Evolutionary conservation across 164 flowering plant species (phyloP).

Genomic region (Cinnamomum chago): DNA sequence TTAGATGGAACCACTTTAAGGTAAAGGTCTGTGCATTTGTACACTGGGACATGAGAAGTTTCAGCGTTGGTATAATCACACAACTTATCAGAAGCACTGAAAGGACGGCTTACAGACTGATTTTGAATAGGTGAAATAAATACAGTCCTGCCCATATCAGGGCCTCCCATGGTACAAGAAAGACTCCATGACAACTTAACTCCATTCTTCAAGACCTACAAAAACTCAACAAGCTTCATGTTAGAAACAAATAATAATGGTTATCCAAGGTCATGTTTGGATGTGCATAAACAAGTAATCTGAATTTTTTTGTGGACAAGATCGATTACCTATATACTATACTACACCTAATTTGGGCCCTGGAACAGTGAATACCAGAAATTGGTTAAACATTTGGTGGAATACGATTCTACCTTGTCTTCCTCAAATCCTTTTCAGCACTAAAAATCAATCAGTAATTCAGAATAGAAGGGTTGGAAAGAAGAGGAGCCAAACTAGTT

Average conservation of each 20-base stretch:
- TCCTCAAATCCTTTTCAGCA: neutral
- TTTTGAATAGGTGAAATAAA: constrained; percentile 51
- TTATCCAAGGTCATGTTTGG: no score
- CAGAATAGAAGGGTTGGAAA: neutral
- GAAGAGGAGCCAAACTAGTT: no score
- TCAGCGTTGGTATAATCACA: constrained; percentile 1
- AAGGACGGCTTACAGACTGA: constrained; percentile 15
- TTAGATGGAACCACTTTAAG: constrained; percentile 40
- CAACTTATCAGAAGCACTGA: constrained; percentile 21
- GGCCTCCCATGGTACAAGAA: constrained; percentile 63
- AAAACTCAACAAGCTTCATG: neutral
- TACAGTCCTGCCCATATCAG: constrained; percentile 47
- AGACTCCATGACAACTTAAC: constrained; percentile 67
- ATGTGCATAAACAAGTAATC: no score
- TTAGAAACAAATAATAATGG: no score
- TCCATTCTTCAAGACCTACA: constrained; percentile 63
- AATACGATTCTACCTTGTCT: no score
- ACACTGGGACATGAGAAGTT: constrained; percentile 21
- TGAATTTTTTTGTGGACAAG: no score
- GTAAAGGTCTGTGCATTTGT: constrained; percentile 51
- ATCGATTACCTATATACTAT: no score
- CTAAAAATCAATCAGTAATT: neutral
- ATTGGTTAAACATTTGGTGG: no score
- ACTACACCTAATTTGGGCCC: no score
- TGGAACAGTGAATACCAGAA: no score